Evolutionary conservation across 345 rosid species (phyloP), one percentile per base, ranked within the genome.

Genomic region (Lepidium didymum): DNA sequence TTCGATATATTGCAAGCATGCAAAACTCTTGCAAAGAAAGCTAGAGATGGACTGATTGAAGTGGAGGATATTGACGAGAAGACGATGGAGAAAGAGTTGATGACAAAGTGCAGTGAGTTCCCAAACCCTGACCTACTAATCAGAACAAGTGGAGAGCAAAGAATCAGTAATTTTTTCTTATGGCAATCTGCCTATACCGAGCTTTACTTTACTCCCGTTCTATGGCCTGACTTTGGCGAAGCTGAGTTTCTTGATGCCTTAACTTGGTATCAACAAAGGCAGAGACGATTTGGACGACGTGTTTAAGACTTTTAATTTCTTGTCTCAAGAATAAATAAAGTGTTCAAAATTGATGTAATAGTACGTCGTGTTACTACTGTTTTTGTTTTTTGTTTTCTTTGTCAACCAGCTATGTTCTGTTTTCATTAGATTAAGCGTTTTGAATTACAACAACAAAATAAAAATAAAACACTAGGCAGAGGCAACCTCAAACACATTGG

Each of bases 121-220:
- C 92, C 94, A 5, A 77, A 75, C 47, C 97, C 96, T 2, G 96
- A 91, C 65, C 59, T 87, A 10, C 12, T 88, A 33, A 88, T 91
- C 11, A 75, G 93, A 79, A 91, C 96, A 4, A 89, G 94, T 1
- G 87, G 92, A 8, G 97, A 87, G 64, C 86, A 81, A 12, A 67
- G 92, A 59, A 81, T 91, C 46, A 91, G 96, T 73, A 89, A 89
- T 84, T 91, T 88, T 77, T 78, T 85, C 74, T 23, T 89, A 33
- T 91, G 92, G 92, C 94, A 89, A 35, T 68, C 88, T 49, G 97
- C 96, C 19, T 85, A 91, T 64, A 84, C 94, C 1, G 97, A 91
- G 42, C 86, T 91, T 21, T 85, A 77, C 77, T 87, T 91, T 15
- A 64, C 67, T 0, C 73, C 65, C 21, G 61, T 81, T 2, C 70